Base-by-base conservation (phyloP, 495 filamentous ascomycete species). In the Podospora appendiculata region DNA sequence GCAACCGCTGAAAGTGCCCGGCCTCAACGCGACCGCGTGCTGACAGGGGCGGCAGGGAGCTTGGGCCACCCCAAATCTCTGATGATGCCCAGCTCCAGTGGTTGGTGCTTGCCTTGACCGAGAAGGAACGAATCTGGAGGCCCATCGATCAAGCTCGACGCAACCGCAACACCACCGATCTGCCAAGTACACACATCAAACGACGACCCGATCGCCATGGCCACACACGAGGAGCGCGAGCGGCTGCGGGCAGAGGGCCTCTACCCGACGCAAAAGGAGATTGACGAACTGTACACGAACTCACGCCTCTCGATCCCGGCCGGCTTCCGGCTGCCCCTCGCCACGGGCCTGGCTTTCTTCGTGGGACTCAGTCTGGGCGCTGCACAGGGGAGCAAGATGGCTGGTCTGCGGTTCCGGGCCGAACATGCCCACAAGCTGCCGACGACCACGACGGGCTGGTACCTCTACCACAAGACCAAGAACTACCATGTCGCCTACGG, bases 401-500 rank as follows among this genome's bases (percentile, higher is more conserved):
- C 88, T 13, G 82, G 83, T 35, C 75, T 95, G 39, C 82, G 83
- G 45, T 98, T 96, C 69, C 86, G 92, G 47, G 93, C 93, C 16
- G 65, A 98, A 70, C 94, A 98, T 61, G 87, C 93, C 17, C 93
- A 98, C 71, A 84, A 90, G 58, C 81, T 94, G 43, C 93, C 93
- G 17, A 82, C 72, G 6, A 80, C 80, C n/a, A 80, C 85, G 18
- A 79, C 79, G 8, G 93, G 89, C 32, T 98, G 93, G 93, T 98
- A 89, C 64, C 80, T 96, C 32, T 98, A 98, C 65, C 94, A 97
- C 70, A 96, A 96, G 69, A 88, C 81, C 60, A 97, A 97, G 71
- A 96, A 96, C 65, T 96, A 97, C 71, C 79, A 87, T 51, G 70
- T 84, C 6, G 78, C 85, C 45, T 76, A 84, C 10, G 88, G 87